These are phyloP conservation scores for Neurospora intermedia DNA, from an alignment of 495 filamentous ascomycete species.

Conservation along the genomic window DNA sequence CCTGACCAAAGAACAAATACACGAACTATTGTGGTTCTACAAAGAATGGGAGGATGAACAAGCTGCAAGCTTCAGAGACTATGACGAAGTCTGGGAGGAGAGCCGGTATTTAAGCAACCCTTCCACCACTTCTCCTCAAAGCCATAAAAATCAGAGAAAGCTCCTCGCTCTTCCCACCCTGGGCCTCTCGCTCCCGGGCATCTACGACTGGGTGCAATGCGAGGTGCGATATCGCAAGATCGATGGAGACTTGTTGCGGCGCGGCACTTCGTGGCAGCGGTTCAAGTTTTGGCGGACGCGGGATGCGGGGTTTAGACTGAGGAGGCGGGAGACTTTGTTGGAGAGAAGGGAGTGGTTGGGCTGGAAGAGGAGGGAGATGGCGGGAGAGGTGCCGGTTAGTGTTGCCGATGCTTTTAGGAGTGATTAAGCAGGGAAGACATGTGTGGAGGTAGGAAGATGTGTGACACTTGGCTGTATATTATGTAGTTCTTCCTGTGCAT, in stretches of 20 bases:
- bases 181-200: constrained; percentile 21
- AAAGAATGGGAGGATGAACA: neutral
- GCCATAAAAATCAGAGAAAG: constrained; percentile 9
- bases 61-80: neutral
- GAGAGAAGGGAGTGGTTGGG: neutral
- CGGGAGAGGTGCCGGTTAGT: neutral
- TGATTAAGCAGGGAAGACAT: neutral
- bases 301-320: neutral
- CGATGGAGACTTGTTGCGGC: constrained; percentile 19
- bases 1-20: neutral
- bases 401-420: neutral
- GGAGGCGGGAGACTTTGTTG: neutral
- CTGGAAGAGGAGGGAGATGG: neutral
- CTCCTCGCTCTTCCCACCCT: constrained; percentile 44
- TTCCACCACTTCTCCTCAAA: neutral
- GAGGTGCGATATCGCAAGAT: constrained; percentile 39
- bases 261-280: neutral
- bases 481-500: neutral
- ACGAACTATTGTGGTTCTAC: neutral
- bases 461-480: too few relatives aligned
- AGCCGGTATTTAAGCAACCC: neutral
- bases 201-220: constrained; percentile 30
- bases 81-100: neutral
- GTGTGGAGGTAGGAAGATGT: too few relatives aligned
- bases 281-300: neutral